phyloP scores from a whole-genome alignment of 768 basidiomycete genomes.

The Hericium coralloides region DNA sequence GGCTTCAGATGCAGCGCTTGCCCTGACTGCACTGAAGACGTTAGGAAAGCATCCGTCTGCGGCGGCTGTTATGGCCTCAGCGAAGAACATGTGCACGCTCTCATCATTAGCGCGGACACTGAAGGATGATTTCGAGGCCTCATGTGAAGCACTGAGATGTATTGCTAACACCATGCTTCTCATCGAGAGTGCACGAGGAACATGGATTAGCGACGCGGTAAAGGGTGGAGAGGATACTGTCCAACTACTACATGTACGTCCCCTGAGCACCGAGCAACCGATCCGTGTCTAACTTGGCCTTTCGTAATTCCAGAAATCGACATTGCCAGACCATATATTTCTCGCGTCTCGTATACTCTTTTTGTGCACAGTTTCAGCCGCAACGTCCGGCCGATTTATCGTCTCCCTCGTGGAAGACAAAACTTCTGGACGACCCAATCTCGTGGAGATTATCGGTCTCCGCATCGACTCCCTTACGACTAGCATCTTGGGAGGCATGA shows the following conservation, averaged over 20 bases:
- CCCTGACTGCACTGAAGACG: slow-evolving; percentile 63
- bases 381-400: slow-evolving; percentile 37
- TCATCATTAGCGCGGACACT: slow-evolving; percentile 41
- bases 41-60: slow-evolving; percentile 65
- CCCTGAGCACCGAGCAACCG: not conserved
- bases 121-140: slow-evolving; percentile 50
- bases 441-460: slow-evolving; percentile 50
- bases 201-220: slow-evolving; percentile 48
- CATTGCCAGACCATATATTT: slow-evolving; percentile 55
- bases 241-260: slow-evolving; percentile 48
- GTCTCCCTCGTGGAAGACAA: slow-evolving; percentile 58
- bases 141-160: slow-evolving; percentile 63
- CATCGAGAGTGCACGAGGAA: slow-evolving; percentile 49
- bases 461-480: slow-evolving; percentile 53
- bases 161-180: slow-evolving; percentile 76
- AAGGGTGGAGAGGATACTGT: slow-evolving; percentile 53
- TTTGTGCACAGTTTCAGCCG: slow-evolving; percentile 50
- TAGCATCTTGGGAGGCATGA: slow-evolving; percentile 39
- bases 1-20: slow-evolving; percentile 53
- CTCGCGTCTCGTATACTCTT: slow-evolving; percentile 72
- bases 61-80: slow-evolving; percentile 48
- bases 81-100: slow-evolving; percentile 48
- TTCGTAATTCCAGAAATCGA: slow-evolving; percentile 42
- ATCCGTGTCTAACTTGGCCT: not conserved
- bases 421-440: slow-evolving; percentile 37